Conservation (phyloP, 306 rosid genomes). For the Fragaria nilgerrensis region DNA sequence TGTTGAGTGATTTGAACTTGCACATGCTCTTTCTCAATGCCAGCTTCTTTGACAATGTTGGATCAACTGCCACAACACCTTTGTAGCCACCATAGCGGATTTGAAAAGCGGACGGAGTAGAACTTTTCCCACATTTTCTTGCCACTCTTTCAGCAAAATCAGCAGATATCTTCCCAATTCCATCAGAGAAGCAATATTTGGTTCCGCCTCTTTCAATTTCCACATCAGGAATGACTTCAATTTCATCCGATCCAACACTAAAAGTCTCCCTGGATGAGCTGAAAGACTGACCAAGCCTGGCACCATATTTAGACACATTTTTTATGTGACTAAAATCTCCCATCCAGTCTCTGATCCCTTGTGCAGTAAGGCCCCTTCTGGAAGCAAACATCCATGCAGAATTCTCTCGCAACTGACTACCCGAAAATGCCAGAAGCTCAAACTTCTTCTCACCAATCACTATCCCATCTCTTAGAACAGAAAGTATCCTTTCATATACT, state of each 20-base stretch:
- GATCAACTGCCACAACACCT: constrained; percentile 53
- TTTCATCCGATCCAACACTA: constrained; percentile 17
- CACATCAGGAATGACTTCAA: constrained; percentile 32
- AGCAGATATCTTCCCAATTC: constrained; percentile 44
- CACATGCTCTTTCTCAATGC: constrained; percentile 41
- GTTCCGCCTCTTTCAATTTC: background rate
- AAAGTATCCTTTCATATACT: constrained; percentile 31
- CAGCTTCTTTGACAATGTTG: constrained; percentile 24
- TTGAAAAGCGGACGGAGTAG: constrained; percentile 45
- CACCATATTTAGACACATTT: constrained; percentile 42
- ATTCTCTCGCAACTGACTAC: constrained; percentile 34
- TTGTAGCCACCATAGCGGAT: constrained; percentile 43
- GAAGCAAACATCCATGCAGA: constrained; percentile 56
- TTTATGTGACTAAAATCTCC: constrained; percentile 36
- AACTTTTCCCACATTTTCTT: constrained; percentile 27
- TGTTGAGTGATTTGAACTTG: constrained; percentile 34
- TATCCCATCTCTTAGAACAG: constrained; percentile 31
- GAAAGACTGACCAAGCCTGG: constrained; percentile 51
- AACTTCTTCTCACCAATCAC: constrained; percentile 41
- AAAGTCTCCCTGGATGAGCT: constrained; percentile 37
- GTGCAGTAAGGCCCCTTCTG: constrained; percentile 33
- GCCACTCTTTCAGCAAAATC: constrained; percentile 38
- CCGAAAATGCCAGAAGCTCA: constrained; percentile 44
- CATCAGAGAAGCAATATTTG: constrained; percentile 41
- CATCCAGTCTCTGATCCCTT: constrained; percentile 39